Evolutionary conservation across 192 early-diverging fungal species (phyloP).

Genomic region (Jimgerdemannia lactiflua): DNA sequence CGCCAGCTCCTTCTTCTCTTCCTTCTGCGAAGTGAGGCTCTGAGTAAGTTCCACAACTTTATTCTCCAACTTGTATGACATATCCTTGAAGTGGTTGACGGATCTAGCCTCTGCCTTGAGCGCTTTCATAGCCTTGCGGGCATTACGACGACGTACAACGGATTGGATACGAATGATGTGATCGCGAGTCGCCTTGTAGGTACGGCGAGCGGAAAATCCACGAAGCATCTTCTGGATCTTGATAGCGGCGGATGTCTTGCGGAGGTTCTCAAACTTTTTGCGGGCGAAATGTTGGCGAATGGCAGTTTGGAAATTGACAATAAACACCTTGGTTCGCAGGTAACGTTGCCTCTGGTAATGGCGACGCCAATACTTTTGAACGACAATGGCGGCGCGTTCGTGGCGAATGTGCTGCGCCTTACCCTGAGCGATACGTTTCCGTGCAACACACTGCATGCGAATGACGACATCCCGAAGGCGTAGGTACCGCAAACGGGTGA

Average conservation of each 20-base stretch:
- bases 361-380: conserved; percentile 76
- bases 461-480: conserved; percentile 57
- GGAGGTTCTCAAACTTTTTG: conserved; percentile 49
- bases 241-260: conserved; percentile 65
- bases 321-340: conserved; percentile 37
- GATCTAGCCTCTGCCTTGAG: conserved; percentile 85
- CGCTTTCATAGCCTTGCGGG: conserved; percentile 63
- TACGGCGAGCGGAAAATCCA: conserved; percentile 58
- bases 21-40: conserved; percentile 57
- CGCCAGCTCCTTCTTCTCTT: conserved; percentile 63
- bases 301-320: conserved; percentile 64
- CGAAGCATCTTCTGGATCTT: conserved; percentile 77
- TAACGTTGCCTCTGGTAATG: conserved; percentile 54
- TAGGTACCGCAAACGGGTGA: conserved; percentile 61
- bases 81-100: conserved; percentile 91
- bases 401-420: conserved; percentile 52
- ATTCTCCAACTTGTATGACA: conserved; percentile 90
- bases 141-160: conserved; percentile 69
- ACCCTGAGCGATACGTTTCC: conserved; percentile 60
- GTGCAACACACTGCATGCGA: conserved; percentile 60
- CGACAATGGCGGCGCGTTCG: conserved; percentile 63
- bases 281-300: conserved; percentile 68
- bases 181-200: conserved; percentile 48
- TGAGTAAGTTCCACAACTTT: conserved; percentile 96
- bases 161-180: conserved; percentile 80